A percentile compares a stretch with the other conserved stretches of the same genome.
Evolutionary conservation across 257 asterid species (phyloP).

Genomic region (Solanum chmielewskii): DNA sequence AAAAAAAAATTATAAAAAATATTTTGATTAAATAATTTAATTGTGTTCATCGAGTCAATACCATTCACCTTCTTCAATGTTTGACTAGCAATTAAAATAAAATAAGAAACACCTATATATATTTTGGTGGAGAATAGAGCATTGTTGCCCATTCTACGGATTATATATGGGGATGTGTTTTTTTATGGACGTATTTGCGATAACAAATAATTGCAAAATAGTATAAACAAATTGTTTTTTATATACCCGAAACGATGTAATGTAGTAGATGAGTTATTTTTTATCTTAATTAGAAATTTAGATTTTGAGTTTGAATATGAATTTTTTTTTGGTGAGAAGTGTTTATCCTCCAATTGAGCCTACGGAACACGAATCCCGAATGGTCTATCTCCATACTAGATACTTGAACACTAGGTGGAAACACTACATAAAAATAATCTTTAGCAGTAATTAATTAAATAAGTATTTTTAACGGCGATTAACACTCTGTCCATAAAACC

Average conservation of each 20-base stretch:
- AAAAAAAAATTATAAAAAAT: too few relatives aligned
- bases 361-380: rapidly evolving
- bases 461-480: too few relatives aligned
- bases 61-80: neutral
- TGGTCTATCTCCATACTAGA: too few relatives aligned
- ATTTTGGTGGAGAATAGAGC: conserved; percentile 14
- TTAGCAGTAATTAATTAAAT: too few relatives aligned
- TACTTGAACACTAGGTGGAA: too few relatives aligned
- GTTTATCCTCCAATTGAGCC: too few relatives aligned
- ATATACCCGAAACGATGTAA: too few relatives aligned
- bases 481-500: rapidly evolving
- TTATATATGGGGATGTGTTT: conserved; percentile 32
- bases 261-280: rapidly evolving
- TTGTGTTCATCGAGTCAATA: neutral
- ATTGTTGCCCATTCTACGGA: conserved; percentile 37
- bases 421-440: too few relatives aligned
- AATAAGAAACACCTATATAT: neutral
- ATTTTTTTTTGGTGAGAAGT: too few relatives aligned
- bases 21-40: neutral
- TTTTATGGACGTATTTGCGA: conserved; percentile 4
- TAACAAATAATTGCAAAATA: neutral
- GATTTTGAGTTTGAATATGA: rapidly evolving
- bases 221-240: neutral
- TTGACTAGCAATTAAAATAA: neutral
- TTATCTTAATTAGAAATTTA: rapidly evolving